A percentile compares a stretch with the other conserved stretches of the same genome.
Conservation (phyloP, 495 filamentous ascomycete genomes). For the Neurospora sp. region DNA sequence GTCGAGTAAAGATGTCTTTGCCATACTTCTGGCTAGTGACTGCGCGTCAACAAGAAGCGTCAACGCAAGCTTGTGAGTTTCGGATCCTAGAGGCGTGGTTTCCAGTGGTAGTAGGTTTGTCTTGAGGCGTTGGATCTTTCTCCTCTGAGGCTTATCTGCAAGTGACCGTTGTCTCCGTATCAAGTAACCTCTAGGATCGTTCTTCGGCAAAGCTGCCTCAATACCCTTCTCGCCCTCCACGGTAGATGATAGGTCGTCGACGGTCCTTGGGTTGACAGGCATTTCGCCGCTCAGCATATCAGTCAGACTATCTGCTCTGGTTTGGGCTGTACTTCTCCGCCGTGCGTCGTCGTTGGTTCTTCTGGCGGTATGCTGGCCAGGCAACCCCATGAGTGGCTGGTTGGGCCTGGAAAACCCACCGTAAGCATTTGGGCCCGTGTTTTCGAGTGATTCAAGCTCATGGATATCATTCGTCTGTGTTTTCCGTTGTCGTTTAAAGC, state of each 20-base stretch:
- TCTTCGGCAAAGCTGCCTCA: conserved; percentile 19
- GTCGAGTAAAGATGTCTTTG: conserved; percentile 2
- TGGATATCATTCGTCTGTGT: background rate
- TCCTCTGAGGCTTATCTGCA: conserved; percentile 11
- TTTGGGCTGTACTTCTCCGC: background rate
- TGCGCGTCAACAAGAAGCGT: conserved; percentile 7
- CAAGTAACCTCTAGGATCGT: conserved; percentile 32
- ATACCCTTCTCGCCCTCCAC: background rate
- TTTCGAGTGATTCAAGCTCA: background rate
- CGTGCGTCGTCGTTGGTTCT: background rate
- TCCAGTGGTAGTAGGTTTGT: conserved; percentile 39
- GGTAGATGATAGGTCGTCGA: background rate
- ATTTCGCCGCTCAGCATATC: background rate
- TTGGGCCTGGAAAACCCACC: background rate
- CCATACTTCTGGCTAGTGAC: background rate
- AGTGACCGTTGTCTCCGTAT: conserved; percentile 30
- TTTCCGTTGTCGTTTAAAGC: background rate
- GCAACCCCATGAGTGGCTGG: background rate
- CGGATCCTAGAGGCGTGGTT: conserved; percentile 18
- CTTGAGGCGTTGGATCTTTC: conserved; percentile 26
- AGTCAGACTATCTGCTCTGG: background rate
- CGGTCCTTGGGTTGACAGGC: background rate
- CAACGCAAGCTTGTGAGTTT: conserved; percentile 19
- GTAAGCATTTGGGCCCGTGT: background rate
- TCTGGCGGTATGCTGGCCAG: background rate